Conservation (phyloP, 257 asterid species). For the Craterostigma plantagineum region DNA sequence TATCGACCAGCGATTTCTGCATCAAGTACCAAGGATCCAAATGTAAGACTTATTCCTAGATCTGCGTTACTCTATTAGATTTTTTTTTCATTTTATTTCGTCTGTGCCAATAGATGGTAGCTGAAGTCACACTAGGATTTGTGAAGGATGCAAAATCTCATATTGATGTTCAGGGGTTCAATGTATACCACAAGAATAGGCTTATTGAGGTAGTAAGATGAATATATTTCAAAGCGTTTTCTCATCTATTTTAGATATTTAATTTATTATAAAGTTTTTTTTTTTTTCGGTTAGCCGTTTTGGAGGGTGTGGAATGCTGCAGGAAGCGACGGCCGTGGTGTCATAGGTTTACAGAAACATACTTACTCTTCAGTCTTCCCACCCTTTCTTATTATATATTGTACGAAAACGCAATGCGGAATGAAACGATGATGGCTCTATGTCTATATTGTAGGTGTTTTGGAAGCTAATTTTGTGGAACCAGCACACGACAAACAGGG, state of each 20-base stretch:
- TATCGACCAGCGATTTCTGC: constrained; percentile 33
- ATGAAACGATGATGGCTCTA: not conserved
- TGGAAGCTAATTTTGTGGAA: constrained; percentile 61
- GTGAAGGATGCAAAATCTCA: constrained; percentile 55
- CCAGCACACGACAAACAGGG: constrained; percentile 75
- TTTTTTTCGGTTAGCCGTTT: constrained; percentile 49
- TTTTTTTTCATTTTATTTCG: not conserved
- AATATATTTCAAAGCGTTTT: not conserved
- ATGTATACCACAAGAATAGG: constrained; percentile 67
- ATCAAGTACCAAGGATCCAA: constrained; percentile 19
- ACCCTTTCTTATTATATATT: no score
- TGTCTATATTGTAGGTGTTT: constrained; percentile 21
- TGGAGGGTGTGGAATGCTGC: constrained; percentile 92
- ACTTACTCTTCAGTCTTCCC: not conserved
- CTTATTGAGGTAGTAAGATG: constrained; percentile 41
- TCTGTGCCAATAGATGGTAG: constrained; percentile 19
- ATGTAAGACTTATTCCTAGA: constrained; percentile 15
- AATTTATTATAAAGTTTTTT: not conserved
- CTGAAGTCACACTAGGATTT: constrained; percentile 45
- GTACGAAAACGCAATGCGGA: no score
- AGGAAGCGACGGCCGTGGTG: constrained; percentile 84
- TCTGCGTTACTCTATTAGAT: not conserved
- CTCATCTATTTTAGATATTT: not conserved
- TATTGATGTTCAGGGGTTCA: constrained; percentile 78
- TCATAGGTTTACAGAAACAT: constrained; percentile 24